A percentile compares a stretch with the other conserved stretches of the same genome.
Evolutionary conservation across 176 grass and related monocot species (phyloP).

Genomic region (Cenchrus fungigraminus): DNA sequence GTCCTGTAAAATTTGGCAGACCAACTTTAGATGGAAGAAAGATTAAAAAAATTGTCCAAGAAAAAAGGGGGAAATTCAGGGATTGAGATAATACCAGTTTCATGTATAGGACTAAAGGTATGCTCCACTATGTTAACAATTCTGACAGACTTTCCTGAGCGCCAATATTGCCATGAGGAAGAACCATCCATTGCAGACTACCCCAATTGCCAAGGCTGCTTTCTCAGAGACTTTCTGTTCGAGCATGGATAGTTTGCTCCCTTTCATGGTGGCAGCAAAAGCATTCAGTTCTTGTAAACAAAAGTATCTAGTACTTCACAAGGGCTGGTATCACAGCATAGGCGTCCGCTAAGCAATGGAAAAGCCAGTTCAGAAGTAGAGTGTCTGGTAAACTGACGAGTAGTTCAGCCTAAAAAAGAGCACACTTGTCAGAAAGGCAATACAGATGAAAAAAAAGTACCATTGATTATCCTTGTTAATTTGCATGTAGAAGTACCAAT

Average conservation of each 20-base stretch:
- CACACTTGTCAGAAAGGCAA: constrained; percentile 19
- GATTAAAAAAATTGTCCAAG: background rate
- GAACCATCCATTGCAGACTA: constrained; percentile 1
- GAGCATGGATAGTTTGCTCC: constrained; percentile 15
- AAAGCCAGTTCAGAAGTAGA: constrained; percentile 87
- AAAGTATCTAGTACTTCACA: constrained; percentile 72
- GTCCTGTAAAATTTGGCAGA: constrained; percentile 30
- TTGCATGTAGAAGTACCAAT: too few species aligned
- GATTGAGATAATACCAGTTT: constrained; percentile 39
- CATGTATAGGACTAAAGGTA: background rate
- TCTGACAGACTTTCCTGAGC: background rate
- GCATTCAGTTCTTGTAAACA: constrained; percentile 23
- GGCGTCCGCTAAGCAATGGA: constrained; percentile 88
- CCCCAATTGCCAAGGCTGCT: constrained; percentile 16
- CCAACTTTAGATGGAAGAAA: background rate
- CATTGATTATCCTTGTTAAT: too few species aligned
- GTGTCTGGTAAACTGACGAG: constrained; percentile 76
- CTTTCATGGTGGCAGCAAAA: constrained; percentile 12
- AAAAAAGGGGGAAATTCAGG: background rate
- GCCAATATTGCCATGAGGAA: constrained; percentile 12
- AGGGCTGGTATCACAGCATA: constrained; percentile 84
- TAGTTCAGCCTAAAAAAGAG: constrained; percentile 71
- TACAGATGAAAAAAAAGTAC: background rate
- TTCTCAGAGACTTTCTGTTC: constrained; percentile 18
- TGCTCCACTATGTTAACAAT: constrained; percentile 2